phyloP scores from a whole-genome alignment of 2,329 filamentous ascomycete genomes.

The Diaporthe helianthi region DNA sequence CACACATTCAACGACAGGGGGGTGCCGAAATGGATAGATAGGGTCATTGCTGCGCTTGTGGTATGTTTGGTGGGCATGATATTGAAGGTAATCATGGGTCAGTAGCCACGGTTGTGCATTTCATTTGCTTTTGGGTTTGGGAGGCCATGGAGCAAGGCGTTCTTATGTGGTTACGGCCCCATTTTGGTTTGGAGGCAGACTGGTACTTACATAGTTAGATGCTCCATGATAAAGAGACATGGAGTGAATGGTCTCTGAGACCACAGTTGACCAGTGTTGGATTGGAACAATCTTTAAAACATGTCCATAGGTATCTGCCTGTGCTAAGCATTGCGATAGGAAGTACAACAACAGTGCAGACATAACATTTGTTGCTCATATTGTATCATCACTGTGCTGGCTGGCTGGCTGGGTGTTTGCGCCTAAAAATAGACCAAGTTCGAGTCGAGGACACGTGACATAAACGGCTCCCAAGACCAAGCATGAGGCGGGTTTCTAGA shows the following conservation, averaged over 20 bases:
- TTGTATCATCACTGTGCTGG: not conserved
- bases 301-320: not conserved
- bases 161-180: not conserved
- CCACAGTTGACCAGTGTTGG: not conserved
- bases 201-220: not conserved
- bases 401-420: not conserved
- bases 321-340: not conserved
- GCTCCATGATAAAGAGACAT: not conserved
- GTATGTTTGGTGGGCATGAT: constrained; percentile 76
- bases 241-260: not conserved
- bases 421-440: too few species aligned
- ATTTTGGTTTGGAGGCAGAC: constrained; percentile 1
- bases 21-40: constrained; percentile 79
- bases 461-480: not conserved
- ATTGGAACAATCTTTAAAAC: not conserved
- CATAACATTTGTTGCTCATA: not conserved
- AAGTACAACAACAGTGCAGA: too few species aligned
- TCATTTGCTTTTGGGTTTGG: constrained; percentile 10
- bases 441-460: too few species aligned
- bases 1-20: constrained; percentile 48
- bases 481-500: not conserved
- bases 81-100: constrained; percentile 56
- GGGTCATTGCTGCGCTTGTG: constrained; percentile 76
- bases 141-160: constrained; percentile 8
- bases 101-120: not conserved